These are phyloP conservation scores for Blastobotrys mokoenaii DNA, from an alignment of 805 yeast species.

Conservation along the genomic window DNA sequence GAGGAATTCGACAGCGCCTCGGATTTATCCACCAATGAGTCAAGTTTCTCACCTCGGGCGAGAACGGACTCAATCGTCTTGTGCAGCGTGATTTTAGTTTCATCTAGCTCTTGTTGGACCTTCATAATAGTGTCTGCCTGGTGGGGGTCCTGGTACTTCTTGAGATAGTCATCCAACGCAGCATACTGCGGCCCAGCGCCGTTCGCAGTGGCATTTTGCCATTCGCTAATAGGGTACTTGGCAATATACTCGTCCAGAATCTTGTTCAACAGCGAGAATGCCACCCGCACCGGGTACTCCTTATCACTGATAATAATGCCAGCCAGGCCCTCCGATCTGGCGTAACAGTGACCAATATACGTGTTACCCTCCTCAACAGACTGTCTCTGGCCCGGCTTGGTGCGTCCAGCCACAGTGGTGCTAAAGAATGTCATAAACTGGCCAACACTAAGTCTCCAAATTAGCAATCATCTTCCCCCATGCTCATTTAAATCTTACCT, in stretches of 20 bases:
- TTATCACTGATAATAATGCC: slow-evolving; percentile 90
- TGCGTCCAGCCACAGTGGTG: slow-evolving; percentile 82
- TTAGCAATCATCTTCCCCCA: not conserved
- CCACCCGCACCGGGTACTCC: slow-evolving; percentile 95
- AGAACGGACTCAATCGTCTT: slow-evolving; percentile 90
- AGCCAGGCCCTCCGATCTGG: slow-evolving; percentile 82
- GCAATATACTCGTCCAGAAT: slow-evolving; percentile 83
- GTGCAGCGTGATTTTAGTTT: slow-evolving; percentile 91
- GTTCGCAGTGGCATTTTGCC: slow-evolving; percentile 40
- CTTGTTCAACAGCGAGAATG: slow-evolving; percentile 85
- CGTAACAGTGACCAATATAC: slow-evolving; percentile 86
- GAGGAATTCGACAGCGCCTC: slow-evolving; percentile 85
- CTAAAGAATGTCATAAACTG: slow-evolving; percentile 95
- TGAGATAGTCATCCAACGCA: slow-evolving; percentile 58
- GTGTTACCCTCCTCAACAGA: slow-evolving; percentile 74
- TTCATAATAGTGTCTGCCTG: slow-evolving; percentile 96
- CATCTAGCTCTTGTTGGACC: slow-evolving; percentile 96
- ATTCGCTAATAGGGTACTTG: slow-evolving; percentile 65
- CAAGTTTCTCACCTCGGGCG: slow-evolving; percentile 94
- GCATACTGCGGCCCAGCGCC: slow-evolving; percentile 45
- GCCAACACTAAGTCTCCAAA: slow-evolving; percentile 44
- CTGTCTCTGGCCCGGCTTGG: slow-evolving; percentile 85
- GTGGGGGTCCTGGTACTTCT: slow-evolving; percentile 89
- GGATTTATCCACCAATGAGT: slow-evolving; percentile 87
- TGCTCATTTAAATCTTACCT: slow-evolving; percentile 26